A percentile compares a stretch with the other conserved stretches of the same genome.
These are phyloP conservation scores for Zymoseptoria ardabiliae DNA, from an alignment of 2,329 filamentous ascomycete genomes.

Conservation along the genomic window DNA sequence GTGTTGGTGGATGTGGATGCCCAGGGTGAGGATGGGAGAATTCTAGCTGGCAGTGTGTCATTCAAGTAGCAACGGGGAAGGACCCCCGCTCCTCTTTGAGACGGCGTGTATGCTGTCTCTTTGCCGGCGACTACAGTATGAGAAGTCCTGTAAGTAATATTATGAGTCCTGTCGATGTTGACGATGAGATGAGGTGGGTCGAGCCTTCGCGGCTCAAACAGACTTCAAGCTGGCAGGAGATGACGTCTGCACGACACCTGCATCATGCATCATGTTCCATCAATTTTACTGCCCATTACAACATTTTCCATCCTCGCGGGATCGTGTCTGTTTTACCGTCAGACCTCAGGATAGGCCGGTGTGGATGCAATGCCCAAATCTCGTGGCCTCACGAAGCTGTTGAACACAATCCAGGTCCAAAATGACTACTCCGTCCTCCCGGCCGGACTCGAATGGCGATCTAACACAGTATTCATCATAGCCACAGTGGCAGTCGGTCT, in stretches of 20 bases:
- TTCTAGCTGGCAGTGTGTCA: too few relatives aligned
- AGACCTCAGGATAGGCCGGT: neutral
- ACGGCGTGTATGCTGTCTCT: too few relatives aligned
- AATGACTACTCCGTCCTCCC: slow-evolving; percentile 29
- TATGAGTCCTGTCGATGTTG: too few relatives aligned
- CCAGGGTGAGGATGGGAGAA: too few relatives aligned
- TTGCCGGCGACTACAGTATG: too few relatives aligned
- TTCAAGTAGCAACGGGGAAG: too few relatives aligned
- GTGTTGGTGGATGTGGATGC: neutral
- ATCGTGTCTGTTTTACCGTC: neutral
- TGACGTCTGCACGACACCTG: neutral
- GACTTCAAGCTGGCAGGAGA: neutral
- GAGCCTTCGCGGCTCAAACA: too few relatives aligned
- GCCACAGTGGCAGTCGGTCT: slow-evolving; percentile 49
- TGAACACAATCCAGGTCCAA: slow-evolving; percentile 30
- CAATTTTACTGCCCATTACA: neutral
- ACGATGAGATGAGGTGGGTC: too few relatives aligned
- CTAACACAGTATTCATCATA: slow-evolving; percentile 52
- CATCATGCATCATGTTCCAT: neutral
- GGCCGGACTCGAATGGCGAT: slow-evolving; percentile 46
- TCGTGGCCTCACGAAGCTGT: slow-evolving; percentile 11
- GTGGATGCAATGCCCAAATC: neutral
- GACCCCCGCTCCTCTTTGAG: too few relatives aligned
- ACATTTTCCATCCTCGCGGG: neutral
- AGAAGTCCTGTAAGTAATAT: too few relatives aligned